Percentiles rank a stretch among this genome's conserved stretches.
Evolutionary conservation across 2,329 filamentous ascomycete genomes (phyloP).

Genomic region (Verticillium albo-atrum): DNA sequence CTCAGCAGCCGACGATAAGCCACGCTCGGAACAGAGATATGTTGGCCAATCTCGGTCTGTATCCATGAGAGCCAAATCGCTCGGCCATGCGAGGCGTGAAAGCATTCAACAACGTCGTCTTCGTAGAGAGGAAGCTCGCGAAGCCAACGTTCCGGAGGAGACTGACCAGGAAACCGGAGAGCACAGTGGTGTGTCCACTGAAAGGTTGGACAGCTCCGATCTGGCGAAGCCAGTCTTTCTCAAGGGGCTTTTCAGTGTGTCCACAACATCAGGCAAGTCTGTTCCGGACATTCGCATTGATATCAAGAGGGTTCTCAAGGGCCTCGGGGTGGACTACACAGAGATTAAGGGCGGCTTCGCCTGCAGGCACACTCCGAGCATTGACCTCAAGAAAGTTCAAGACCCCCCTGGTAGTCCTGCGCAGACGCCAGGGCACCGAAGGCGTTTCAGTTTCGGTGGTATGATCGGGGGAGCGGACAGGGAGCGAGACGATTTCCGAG

Average conservation of each 20-base stretch:
- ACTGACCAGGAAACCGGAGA: slow-evolving; percentile 75
- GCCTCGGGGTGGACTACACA: slow-evolving; percentile 83
- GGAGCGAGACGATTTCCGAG: slow-evolving; percentile 67
- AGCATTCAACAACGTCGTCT: slow-evolving; percentile 85
- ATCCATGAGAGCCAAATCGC: slow-evolving; percentile 74
- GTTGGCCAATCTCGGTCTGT: slow-evolving; percentile 52
- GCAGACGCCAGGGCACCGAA: slow-evolving; percentile 56
- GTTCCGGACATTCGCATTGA: slow-evolving; percentile 81
- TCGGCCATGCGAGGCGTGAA: slow-evolving; percentile 84
- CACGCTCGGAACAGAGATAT: slow-evolving; percentile 45
- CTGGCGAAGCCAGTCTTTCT: slow-evolving; percentile 91
- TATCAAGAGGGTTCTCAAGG: slow-evolving; percentile 82
- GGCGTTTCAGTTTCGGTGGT: slow-evolving; percentile 81
- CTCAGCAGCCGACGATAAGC: slow-evolving; percentile 54
- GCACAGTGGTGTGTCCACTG: slow-evolving; percentile 55
- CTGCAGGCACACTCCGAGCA: slow-evolving; percentile 84
- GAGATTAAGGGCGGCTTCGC: slow-evolving; percentile 94
- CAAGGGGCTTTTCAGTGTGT: slow-evolving; percentile 95
- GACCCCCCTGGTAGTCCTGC: slow-evolving; percentile 58
- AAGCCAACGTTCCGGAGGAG: slow-evolving; percentile 83
- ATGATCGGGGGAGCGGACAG: slow-evolving; percentile 52
- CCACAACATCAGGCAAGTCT: slow-evolving; percentile 90
- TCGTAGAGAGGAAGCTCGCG: slow-evolving; percentile 65
- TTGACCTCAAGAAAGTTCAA: slow-evolving; percentile 72
- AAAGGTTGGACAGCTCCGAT: slow-evolving; percentile 63